A percentile compares a stretch with the other conserved stretches of the same genome.
phyloP scores from a whole-genome alignment of 306 rosid species.

The peach (Prunus persica) region DNA sequence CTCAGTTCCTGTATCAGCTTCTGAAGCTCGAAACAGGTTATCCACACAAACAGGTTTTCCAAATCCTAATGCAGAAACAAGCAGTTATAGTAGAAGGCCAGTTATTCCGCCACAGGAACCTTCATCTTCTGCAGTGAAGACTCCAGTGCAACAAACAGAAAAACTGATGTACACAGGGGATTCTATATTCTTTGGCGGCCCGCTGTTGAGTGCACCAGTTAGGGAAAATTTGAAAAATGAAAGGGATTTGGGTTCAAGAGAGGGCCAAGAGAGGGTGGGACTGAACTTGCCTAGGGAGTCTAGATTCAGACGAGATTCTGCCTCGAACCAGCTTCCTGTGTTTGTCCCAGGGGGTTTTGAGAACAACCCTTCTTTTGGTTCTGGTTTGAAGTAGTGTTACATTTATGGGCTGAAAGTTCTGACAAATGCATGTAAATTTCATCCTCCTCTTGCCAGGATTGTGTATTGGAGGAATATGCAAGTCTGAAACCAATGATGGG shows the following conservation, averaged over 20 bases:
- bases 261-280: slow-evolving; percentile 48
- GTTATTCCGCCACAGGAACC: slow-evolving; percentile 46
- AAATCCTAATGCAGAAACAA: slow-evolving; percentile 49
- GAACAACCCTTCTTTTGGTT: slow-evolving; percentile 49
- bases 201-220: slow-evolving; percentile 64
- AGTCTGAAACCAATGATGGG: background rate
- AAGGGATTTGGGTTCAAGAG: slow-evolving; percentile 42
- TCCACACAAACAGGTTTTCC: slow-evolving; percentile 53
- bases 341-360: slow-evolving; percentile 78
- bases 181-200: slow-evolving; percentile 94
- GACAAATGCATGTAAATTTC: slow-evolving; percentile 6
- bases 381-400: slow-evolving; percentile 44
- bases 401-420: slow-evolving; percentile 32
- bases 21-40: slow-evolving; percentile 64
- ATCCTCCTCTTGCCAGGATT: slow-evolving; percentile 6
- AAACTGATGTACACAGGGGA: slow-evolving; percentile 89
- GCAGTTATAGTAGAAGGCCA: slow-evolving; percentile 47
- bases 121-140: slow-evolving; percentile 47
- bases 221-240: slow-evolving; percentile 66
- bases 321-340: slow-evolving; percentile 91
- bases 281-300: slow-evolving; percentile 62
- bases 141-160: slow-evolving; percentile 56
- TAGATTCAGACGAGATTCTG: slow-evolving; percentile 72
- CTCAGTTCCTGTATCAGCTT: slow-evolving; percentile 78
- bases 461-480: slow-evolving; percentile 3